Percentiles rank a stretch among this genome's conserved stretches.
These are phyloP conservation scores for Calonectria hawksworthii DNA, from an alignment of 2,329 filamentous ascomycete genomes.

Conservation along the genomic window DNA sequence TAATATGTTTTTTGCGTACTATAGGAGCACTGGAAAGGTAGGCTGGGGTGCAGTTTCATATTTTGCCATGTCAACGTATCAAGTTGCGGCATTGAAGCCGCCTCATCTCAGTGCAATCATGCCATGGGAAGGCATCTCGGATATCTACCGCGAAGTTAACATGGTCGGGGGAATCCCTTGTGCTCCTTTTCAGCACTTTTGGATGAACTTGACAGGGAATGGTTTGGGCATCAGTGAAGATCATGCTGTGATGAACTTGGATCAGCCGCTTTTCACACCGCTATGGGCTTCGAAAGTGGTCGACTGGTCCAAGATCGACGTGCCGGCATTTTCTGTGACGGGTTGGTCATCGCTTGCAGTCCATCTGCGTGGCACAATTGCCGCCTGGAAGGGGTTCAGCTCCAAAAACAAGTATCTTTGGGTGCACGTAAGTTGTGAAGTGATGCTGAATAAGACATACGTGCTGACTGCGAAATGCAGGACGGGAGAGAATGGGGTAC, in stretches of 20 bases:
- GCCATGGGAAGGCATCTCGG: neutral
- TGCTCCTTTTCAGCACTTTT: slow-evolving; percentile 22
- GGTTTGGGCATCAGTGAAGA: slow-evolving; percentile 10
- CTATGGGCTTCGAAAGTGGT: slow-evolving; percentile 12
- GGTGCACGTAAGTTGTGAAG: slow-evolving; percentile 1
- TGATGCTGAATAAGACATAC: neutral
- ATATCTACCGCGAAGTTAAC: slow-evolving; percentile 11
- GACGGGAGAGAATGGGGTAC: slow-evolving; percentile 14
- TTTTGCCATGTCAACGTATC: slow-evolving; percentile 7
- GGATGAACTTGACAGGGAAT: slow-evolving; percentile 30
- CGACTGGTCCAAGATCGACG: slow-evolving; percentile 12
- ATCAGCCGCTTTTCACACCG: slow-evolving; percentile 4
- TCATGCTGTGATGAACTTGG: slow-evolving; percentile 16
- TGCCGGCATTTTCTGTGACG: slow-evolving; percentile 17
- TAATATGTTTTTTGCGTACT: neutral
- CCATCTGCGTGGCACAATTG: slow-evolving; percentile 18
- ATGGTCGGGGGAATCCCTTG: slow-evolving; percentile 20
- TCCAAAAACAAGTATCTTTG: slow-evolving; percentile 8
- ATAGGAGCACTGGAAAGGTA: slow-evolving; percentile 3
- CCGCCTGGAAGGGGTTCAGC: slow-evolving; percentile 11
- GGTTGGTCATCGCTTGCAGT: slow-evolving; percentile 12
- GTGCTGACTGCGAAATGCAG: neutral
- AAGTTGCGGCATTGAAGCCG: slow-evolving; percentile 1
- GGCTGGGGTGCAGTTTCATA: slow-evolving; percentile 3
- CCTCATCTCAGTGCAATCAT: slow-evolving; percentile 9